Conservation (phyloP, 805 yeast genomes). For the Saccharomyces jurei region DNA sequence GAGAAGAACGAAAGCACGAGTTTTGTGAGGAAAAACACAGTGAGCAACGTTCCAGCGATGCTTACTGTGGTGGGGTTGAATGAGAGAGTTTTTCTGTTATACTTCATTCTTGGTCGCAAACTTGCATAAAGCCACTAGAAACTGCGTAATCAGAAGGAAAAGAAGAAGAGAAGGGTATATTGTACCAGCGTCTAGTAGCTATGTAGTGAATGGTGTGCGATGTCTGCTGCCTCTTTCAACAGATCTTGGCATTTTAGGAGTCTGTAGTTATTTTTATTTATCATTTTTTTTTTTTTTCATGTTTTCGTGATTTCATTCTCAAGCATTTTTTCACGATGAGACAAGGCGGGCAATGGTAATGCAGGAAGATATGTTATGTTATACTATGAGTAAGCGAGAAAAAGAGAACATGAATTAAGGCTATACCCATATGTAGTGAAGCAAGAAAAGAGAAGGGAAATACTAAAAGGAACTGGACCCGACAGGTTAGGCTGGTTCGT, state of each 20-base stretch:
- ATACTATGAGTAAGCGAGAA: neutral
- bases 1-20: neutral
- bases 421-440: neutral
- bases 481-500: neutral
- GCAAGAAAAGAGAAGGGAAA: neutral
- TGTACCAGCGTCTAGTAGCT: neutral
- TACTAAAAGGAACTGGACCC: neutral
- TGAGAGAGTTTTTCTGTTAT: constrained; percentile 1
- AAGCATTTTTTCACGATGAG: neutral
- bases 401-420: neutral
- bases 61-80: constrained; percentile 7
- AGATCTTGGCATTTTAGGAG: neutral
- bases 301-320: neutral
- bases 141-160: neutral
- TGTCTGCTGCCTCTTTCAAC: neutral
- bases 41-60: constrained; percentile 10
- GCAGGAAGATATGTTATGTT: neutral
- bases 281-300: neutral
- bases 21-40: neutral
- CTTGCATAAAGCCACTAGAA: constrained; percentile 1
- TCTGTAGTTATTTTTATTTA: neutral
- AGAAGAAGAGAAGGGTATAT: neutral
- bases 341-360: neutral
- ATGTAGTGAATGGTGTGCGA: neutral
- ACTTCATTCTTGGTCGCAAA: constrained; percentile 4